Evolutionary conservation across 345 rosid genomes (phyloP), one percentile per base, ranked within the genome.

Genomic region (Hypericum perforatum): DNA sequence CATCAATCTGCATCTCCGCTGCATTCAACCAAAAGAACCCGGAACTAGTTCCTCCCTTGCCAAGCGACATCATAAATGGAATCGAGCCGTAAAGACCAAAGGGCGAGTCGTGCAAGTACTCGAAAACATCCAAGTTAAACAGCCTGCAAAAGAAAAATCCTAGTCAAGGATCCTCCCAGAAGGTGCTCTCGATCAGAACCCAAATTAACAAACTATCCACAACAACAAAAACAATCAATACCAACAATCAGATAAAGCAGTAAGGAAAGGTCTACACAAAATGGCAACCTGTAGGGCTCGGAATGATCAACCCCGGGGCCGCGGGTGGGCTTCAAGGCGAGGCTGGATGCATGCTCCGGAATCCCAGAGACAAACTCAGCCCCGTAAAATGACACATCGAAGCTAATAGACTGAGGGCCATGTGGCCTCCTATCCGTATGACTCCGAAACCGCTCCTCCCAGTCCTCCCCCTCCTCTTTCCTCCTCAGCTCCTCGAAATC

Each of bases 1-100:
- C 97, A 74, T 94, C 99, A 72, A 94, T 89, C 76, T 94, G 97
- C 99, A 94, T 94, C 67, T 94, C 99, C 0, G 99, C 99, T 14
- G 97, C 94, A 68, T 94, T 94, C 64, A 94, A 58, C 99, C 99
- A 94, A 66, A 94, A 89, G 62, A 94, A 89, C 0, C 99, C 99
- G 0, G 80, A 77, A 53, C 75, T 80, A 61, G 72, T 80, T 7
- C 95, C 84, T 0, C 66, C 70, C 66, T 84, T 84, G 11, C 97
- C 89, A 40, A 86, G 99, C 0, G 92, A 80, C 57, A 89, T 72
- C 99, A 94, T 94, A 62, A 94, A 82, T 0, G 99, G 99, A 12
- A 89, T 86, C 0, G 99, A 75, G 3, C 99, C 99, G 53, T 94
- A 94, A 37, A 94, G 74, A 39, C 99, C 99, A 54, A 94, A 94